Conservation (phyloP, 163 green algal species). For the Chlorella variabilis region DNA sequence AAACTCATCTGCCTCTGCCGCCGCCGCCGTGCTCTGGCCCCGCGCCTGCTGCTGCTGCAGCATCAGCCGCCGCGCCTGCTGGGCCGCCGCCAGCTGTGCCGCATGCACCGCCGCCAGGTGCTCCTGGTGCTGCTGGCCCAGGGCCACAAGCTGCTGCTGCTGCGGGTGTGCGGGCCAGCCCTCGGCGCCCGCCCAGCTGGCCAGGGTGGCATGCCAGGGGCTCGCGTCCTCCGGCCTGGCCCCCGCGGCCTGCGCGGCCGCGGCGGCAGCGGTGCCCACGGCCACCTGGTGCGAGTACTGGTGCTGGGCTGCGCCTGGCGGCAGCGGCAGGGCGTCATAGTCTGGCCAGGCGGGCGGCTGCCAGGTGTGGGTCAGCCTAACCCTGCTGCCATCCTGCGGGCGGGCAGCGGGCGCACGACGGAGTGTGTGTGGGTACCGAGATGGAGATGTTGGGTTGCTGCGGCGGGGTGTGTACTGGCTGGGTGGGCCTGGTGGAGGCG, state of each 20-base stretch:
- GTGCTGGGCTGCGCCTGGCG: not conserved
- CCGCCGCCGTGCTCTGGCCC: slow-evolving; percentile 12
- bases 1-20: slow-evolving; percentile 27
- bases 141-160: slow-evolving; percentile 1
- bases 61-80: not conserved
- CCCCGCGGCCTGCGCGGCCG: not conserved
- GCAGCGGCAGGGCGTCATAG: slow-evolving; percentile 6
- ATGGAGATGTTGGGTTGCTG: too few relatives aligned
- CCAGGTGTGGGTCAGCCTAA: not conserved
- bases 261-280: not conserved
- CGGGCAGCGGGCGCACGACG: not conserved
- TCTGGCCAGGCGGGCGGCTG: slow-evolving; percentile 17
- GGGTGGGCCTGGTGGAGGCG: too few relatives aligned
- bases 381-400: slow-evolving; percentile 28
- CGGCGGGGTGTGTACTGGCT: too few relatives aligned
- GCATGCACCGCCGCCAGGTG: not conserved
- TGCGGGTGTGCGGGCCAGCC: not conserved
- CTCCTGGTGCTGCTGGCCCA: not conserved
- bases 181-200: not conserved
- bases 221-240: not conserved
- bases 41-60: slow-evolving; percentile 1
- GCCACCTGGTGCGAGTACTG: not conserved
- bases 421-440: too few relatives aligned
- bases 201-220: slow-evolving; percentile 5
- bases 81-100: not conserved